Base-by-base conservation (phyloP, 2,329 filamentous ascomycete species). In the Chaetomiaceae sp. region DNA sequence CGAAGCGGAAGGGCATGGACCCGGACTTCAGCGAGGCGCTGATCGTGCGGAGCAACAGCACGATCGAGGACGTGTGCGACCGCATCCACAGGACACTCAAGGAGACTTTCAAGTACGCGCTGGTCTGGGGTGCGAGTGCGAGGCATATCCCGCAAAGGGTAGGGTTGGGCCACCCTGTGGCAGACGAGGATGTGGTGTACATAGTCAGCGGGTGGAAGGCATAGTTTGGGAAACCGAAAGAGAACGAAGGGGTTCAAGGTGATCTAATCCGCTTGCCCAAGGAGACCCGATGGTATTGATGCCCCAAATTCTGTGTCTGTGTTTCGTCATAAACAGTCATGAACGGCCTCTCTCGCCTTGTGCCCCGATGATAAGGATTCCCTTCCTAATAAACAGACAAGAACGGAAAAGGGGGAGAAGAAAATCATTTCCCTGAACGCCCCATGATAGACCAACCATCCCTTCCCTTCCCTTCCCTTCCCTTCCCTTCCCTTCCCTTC, bases 81-180 rank as follows among this genome's bases (percentile, higher is more conserved):
- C 84, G 89, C 64, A 88, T 99, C 61, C 94, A 99, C 73, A 80
- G 94, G 57, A 94, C 84, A 23, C 75, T 99, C 61, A 99, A 97
- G 81, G 95, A 99, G 58, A 96, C 90, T 4, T 99, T 97, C 80
- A 99, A 97, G 77, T 96, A 97, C 73, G 95, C 94, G 3, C 73
- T 97, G 61, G 94, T 99, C 0, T 99, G 95, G 95, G 94, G 94
- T 4, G 91, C 91, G 16, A 97, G 92, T 71, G 94, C 94, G 32
- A 84, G 90, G 65, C 95, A 99, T 75, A 79, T 97, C 32, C 94
- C 95, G 32, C 94, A 99, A 76, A 78, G 94, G 58, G 92, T 96
- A 33, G 95, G 94, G 1, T 71, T 99, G 64, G 77, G 82, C 6
- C 94, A 99, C 76, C 65, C 82, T 11, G 91, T 99, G 40, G 73